Percentiles rank a stretch among this genome's conserved stretches.
phyloP scores from a whole-genome alignment of 768 basidiomycete genomes.

The Tremella mesenterica region DNA sequence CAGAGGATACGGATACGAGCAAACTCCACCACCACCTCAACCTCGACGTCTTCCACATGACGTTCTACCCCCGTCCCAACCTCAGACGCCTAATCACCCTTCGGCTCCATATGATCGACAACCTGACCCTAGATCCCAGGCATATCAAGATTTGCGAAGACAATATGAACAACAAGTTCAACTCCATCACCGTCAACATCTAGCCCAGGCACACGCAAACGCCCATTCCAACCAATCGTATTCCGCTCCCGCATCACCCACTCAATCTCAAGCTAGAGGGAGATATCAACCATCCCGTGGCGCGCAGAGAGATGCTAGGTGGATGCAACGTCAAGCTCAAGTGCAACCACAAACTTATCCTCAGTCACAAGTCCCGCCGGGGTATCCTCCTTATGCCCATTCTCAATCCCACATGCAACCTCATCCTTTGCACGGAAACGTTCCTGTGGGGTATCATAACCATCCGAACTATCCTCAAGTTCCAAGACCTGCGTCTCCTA shows the following conservation, averaged over 20 bases:
- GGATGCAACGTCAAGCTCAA: neutral
- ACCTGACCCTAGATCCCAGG: neutral
- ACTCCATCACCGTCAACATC: neutral
- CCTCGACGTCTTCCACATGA: neutral
- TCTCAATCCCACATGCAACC: no score
- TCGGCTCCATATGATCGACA: neutral
- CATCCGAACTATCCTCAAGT: no score
- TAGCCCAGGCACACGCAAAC: neutral
- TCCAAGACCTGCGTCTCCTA: no score
- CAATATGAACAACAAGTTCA: neutral
- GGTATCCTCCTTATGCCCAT: no score
- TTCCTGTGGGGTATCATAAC: no score
- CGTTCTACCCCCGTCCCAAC: neutral
- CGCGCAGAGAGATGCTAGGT: conserved; percentile 34
- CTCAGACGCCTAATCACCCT: neutral
- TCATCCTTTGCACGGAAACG: no score
- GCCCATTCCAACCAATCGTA: conserved; percentile 1
- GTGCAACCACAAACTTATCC: neutral
- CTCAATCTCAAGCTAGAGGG: conserved; percentile 5
- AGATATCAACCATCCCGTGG: conserved; percentile 29
- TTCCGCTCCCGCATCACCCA: neutral
- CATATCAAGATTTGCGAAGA: neutral
- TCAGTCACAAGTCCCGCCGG: no score
- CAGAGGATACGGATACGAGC: neutral
- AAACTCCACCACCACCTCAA: neutral